Percentiles rank a stretch among this genome's conserved stretches.
phyloP scores from a whole-genome alignment of 495 filamentous ascomycete genomes.

The Podospora comata region DNA sequence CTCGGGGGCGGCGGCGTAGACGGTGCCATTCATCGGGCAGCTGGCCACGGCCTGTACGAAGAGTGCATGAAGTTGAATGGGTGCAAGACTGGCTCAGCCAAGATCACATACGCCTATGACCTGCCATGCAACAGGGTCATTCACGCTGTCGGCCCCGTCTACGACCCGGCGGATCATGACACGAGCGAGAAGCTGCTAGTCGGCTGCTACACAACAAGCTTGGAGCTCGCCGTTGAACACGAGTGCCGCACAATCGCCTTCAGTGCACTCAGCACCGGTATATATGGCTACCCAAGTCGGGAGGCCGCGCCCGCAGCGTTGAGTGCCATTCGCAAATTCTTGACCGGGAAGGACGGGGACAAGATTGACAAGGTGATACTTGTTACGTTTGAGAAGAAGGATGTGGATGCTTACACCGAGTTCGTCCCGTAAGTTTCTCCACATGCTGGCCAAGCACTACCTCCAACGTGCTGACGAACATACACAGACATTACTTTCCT shows the following conservation, averaged over 20 bases:
- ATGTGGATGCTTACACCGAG: constrained; percentile 66
- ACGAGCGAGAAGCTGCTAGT: constrained; percentile 51
- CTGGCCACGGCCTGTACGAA: constrained; percentile 61
- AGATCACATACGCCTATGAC: constrained; percentile 74
- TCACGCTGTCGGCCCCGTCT: constrained; percentile 89
- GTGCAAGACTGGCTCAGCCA: constrained; percentile 75
- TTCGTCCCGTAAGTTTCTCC: constrained; percentile 64
- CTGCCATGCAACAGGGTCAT: constrained; percentile 78
- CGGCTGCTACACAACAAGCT: constrained; percentile 70
- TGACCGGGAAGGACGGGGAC: constrained; percentile 53
- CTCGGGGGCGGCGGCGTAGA: constrained; percentile 86
- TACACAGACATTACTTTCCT: constrained; percentile 36
- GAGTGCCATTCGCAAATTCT: constrained; percentile 65
- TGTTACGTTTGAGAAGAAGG: constrained; percentile 74
- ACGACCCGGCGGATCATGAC: constrained; percentile 41
- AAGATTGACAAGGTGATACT: constrained; percentile 73
- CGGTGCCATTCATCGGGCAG: constrained; percentile 81
- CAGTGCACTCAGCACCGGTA: constrained; percentile 75
- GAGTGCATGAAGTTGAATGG: constrained; percentile 69
- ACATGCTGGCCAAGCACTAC: not conserved
- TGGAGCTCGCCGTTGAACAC: constrained; percentile 67
- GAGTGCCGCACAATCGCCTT: constrained; percentile 74
- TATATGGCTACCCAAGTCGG: constrained; percentile 81
- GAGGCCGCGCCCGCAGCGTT: constrained; percentile 68
- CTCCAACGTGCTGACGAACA: constrained; percentile 9